Conservation (phyloP, 345 rosid species). For the Eucalyptus sp. region DNA sequence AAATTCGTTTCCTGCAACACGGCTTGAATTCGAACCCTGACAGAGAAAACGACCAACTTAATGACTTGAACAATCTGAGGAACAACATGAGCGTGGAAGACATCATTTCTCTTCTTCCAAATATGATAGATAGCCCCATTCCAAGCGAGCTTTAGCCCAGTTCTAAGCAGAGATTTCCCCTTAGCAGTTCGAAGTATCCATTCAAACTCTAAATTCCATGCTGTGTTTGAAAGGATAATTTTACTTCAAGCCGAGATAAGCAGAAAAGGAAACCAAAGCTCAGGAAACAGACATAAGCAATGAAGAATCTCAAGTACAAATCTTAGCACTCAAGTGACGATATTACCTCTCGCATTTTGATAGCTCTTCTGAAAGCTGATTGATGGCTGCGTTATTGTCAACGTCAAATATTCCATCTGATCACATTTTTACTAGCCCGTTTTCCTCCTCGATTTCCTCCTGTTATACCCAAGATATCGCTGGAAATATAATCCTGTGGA, state of each 20-base stretch:
- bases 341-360: neutral
- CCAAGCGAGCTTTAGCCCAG: neutral
- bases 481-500: neutral
- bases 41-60: neutral
- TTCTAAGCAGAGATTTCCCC: neutral
- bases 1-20: neutral
- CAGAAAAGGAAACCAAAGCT: neutral
- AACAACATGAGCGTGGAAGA: neutral
- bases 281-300: neutral
- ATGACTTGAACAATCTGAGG: neutral
- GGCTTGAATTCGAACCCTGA: neutral
- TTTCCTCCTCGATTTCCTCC: neutral
- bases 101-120: accelerated
- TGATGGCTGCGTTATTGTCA: neutral
- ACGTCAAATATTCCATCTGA: neutral
- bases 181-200: neutral
- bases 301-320: neutral
- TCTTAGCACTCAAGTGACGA: neutral
- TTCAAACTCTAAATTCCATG: neutral
- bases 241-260: neutral
- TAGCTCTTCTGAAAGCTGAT: neutral
- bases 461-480: neutral
- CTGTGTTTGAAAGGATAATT: neutral
- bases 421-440: neutral
- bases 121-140: neutral